phyloP scores from a whole-genome alignment of 2,329 filamentous ascomycete genomes.

The Ustulina deusta region DNA sequence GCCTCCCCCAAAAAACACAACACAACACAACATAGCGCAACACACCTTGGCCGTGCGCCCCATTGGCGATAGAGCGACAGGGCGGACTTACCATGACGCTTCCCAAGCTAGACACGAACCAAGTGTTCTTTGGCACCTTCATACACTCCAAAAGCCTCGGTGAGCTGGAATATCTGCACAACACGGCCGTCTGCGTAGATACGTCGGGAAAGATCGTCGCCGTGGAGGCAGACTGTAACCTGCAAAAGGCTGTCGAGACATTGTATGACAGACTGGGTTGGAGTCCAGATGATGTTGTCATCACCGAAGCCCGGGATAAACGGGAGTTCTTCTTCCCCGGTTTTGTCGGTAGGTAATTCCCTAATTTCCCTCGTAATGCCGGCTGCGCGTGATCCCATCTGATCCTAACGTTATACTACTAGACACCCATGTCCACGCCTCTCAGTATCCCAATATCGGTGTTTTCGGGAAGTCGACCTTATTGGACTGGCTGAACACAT shows the following conservation, averaged over 20 bases:
- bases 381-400: not conserved
- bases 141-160: slow-evolving; percentile 63
- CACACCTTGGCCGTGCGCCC: not conserved
- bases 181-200: slow-evolving; percentile 65
- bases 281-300: slow-evolving; percentile 54
- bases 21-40: not conserved
- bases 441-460: slow-evolving; percentile 93
- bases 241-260: slow-evolving; percentile 50
- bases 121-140: slow-evolving; percentile 67
- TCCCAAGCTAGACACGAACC: slow-evolving; percentile 49
- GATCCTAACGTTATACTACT: slow-evolving; percentile 41
- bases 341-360: slow-evolving; percentile 73
- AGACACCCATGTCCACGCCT: slow-evolving; percentile 96
- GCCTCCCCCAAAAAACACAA: not conserved
- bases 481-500: slow-evolving; percentile 91
- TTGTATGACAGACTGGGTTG: slow-evolving; percentile 61
- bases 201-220: slow-evolving; percentile 62
- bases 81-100: slow-evolving; percentile 40
- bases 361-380: not conserved
- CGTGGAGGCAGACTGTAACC: slow-evolving; percentile 55
- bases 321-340: slow-evolving; percentile 84
- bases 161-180: slow-evolving; percentile 64
- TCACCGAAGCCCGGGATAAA: slow-evolving; percentile 56
- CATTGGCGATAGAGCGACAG: not conserved
- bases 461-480: slow-evolving; percentile 95